These are phyloP conservation scores for Centella asiatica DNA, from an alignment of 129 eudicot species.

Conservation along the genomic window DNA sequence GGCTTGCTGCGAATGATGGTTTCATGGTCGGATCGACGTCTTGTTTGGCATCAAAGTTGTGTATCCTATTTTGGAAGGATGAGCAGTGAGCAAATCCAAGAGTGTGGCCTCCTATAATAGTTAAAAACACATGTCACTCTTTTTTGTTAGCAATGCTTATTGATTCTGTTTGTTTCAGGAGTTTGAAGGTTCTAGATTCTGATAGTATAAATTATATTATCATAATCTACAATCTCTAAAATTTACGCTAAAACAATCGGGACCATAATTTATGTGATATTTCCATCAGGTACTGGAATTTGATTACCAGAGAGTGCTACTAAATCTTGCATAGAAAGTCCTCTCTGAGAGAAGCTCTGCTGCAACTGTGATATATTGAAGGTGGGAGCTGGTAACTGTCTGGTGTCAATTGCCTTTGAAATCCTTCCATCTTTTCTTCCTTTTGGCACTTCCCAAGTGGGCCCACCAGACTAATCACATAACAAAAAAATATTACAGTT, in stretches of 20 bases:
- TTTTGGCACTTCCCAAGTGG: constrained; percentile 77
- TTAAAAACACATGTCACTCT: neutral
- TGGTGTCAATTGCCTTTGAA: constrained; percentile 49
- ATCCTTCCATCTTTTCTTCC: constrained; percentile 79
- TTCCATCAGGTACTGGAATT: too few species aligned
- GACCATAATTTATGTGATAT: too few species aligned
- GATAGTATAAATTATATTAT: too few species aligned
- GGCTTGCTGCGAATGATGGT: constrained; percentile 53
- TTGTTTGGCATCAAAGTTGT: constrained; percentile 33
- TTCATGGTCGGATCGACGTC: constrained; percentile 62
- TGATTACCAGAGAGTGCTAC: constrained; percentile 75
- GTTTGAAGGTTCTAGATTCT: too few species aligned
- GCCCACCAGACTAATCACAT: constrained; percentile 66
- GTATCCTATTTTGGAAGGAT: constrained; percentile 68
- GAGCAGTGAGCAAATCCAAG: constrained; percentile 77
- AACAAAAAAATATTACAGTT: neutral
- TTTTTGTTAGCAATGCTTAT: too few species aligned
- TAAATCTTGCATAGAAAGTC: constrained; percentile 65
- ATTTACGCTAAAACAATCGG: too few species aligned
- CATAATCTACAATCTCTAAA: too few species aligned
- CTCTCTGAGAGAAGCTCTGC: constrained; percentile 72
- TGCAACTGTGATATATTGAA: constrained; percentile 68
- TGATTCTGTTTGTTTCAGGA: too few species aligned
- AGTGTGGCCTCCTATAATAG: constrained; percentile 59
- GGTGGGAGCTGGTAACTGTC: constrained; percentile 62